phyloP scores from a whole-genome alignment of 805 yeast species.

The Myxozyma lipomycoides region DNA sequence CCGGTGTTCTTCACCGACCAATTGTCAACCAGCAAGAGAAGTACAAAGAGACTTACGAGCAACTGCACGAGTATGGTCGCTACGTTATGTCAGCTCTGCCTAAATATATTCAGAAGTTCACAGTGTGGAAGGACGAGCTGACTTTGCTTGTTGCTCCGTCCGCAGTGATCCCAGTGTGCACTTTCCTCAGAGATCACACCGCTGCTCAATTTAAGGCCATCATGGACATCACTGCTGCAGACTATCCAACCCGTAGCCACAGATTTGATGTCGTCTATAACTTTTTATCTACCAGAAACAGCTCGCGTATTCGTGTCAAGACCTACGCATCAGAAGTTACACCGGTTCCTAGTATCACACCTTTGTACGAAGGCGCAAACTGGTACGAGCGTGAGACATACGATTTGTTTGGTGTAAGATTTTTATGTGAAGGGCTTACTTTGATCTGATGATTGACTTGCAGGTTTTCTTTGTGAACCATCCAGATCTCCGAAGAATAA shows the following conservation, averaged over 20 bases:
- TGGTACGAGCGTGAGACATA: slow-evolving; percentile 91
- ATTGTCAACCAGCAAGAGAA: slow-evolving; percentile 67
- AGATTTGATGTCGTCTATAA: slow-evolving; percentile 87
- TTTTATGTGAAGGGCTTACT: background rate
- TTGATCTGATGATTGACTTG: background rate
- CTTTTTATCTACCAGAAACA: slow-evolving; percentile 72
- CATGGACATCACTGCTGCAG: slow-evolving; percentile 81
- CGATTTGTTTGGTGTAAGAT: slow-evolving; percentile 66
- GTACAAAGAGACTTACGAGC: slow-evolving; percentile 46
- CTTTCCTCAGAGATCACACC: slow-evolving; percentile 71
- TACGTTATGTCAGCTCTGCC: slow-evolving; percentile 76
- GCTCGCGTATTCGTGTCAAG: slow-evolving; percentile 82
- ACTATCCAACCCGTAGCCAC: slow-evolving; percentile 76
- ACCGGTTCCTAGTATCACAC: slow-evolving; percentile 75
- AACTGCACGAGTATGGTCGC: slow-evolving; percentile 52
- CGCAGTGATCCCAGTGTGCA: slow-evolving; percentile 65
- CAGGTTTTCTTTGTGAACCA: slow-evolving; percentile 74
- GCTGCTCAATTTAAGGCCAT: slow-evolving; percentile 74
- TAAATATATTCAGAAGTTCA: slow-evolving; percentile 73
- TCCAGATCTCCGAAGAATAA: slow-evolving; percentile 82
- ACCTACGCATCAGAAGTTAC: slow-evolving; percentile 81
- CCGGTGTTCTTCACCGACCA: slow-evolving; percentile 42
- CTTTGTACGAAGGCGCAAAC: slow-evolving; percentile 72
- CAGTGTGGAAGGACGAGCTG: slow-evolving; percentile 89
- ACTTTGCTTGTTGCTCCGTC: slow-evolving; percentile 70